phyloP scores from a whole-genome alignment of 2,329 filamentous ascomycete species.

The Fusarium sp. region DNA sequence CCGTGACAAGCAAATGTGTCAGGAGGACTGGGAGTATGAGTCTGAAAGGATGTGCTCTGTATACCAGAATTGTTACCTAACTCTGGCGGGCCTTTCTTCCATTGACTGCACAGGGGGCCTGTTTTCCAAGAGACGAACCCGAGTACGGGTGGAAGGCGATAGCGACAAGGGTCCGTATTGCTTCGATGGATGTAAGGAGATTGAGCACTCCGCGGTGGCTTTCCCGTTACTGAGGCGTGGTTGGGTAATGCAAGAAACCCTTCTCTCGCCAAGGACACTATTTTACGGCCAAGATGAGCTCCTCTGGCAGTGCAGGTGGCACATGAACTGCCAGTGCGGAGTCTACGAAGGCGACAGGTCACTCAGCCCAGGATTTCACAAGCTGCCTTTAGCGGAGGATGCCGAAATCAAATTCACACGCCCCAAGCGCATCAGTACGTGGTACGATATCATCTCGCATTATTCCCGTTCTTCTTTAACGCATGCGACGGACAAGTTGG shows the following conservation, averaged over 20 bases:
- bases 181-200: background rate
- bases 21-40: background rate
- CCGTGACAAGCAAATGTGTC: background rate
- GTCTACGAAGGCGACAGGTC: fast-evolving
- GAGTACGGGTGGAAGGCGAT: background rate
- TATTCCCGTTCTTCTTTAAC: background rate
- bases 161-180: background rate
- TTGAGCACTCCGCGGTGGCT: fast-evolving
- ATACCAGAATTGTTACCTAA: background rate
- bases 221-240: background rate
- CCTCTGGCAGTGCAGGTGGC: background rate
- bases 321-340: background rate
- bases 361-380: background rate
- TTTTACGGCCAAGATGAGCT: background rate
- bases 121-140: background rate
- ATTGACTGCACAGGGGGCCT: background rate
- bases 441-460: background rate
- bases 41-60: background rate
- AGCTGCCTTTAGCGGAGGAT: background rate
- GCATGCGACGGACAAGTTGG: background rate
- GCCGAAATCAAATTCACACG: background rate
- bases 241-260: background rate
- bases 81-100: background rate
- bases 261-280: slow-evolving; percentile 1
- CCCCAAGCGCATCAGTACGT: background rate